Base-by-base conservation (phyloP, 2,329 filamentous ascomycete species). In the Plenodomus biglobosus region DNA sequence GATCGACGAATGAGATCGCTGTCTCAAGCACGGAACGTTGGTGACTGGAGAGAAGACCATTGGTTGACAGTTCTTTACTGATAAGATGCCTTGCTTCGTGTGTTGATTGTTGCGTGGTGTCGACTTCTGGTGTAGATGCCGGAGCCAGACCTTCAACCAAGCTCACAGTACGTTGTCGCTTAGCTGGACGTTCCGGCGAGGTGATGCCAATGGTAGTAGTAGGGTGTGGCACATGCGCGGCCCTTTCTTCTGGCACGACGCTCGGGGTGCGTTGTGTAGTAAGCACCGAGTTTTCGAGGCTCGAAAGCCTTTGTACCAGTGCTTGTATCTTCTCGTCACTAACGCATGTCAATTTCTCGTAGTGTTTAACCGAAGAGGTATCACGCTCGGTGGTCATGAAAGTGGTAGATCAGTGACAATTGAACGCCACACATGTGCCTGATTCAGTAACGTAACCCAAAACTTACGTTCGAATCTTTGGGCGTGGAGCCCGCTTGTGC, bases 301-400 rank as follows among this genome's bases (percentile, higher is more conserved):
- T 62, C 3, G 64, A 61, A 1, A 68, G 52, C 17, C 62, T 59
- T 19, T 66, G 50, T 3, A 68, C 58, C 19, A 69, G 58, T 16
- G 57, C 61, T 54, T 62, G 55, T 30, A 69, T 65, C 36, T 64
- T 68, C 7, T 66, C 65, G 30, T 66, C 63, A 7, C 62, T 66
- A 21, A 8, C 20, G 17, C 1, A 38, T 21, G 1, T 41, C 49
- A 32, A 58, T 39, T 30, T 20, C 16, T 15, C 40, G 3, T 3
- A 8, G 11, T 11, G 3, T 3, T 32, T 32, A 5, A 6, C 27
- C 3, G 15, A 11, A 15, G 15, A 10, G 27, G 8, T 11, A 15
- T 15, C 15, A 15, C 27, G 27, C 11, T 32, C 27, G 27, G 6
- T 15, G 3, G 6, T 32, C n/a, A 15, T 36, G 36, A 15, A 11